Conservation (phyloP, 768 basidiomycete genomes). For the Nidula microcarpa region DNA sequence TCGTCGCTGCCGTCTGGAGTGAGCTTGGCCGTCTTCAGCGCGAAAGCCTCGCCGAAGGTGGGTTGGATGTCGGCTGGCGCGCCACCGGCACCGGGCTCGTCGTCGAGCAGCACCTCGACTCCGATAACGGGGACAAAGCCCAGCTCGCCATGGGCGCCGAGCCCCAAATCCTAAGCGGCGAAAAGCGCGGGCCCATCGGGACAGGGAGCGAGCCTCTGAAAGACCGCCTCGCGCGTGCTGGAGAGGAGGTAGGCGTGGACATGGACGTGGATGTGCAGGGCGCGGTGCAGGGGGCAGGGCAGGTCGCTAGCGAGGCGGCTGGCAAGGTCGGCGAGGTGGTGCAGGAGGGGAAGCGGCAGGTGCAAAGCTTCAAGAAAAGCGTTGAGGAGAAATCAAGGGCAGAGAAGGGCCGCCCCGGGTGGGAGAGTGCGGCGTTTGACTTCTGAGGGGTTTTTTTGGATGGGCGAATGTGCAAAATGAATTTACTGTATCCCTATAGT, state of each 20-base stretch:
- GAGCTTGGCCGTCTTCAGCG: constrained; percentile 59
- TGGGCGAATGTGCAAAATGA: too few relatives aligned
- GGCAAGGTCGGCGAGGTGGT: constrained; percentile 20
- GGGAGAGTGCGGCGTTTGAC: constrained; percentile 50
- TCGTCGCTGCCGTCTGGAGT: constrained; percentile 66
- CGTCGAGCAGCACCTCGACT: constrained; percentile 39
- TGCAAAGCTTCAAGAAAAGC: constrained; percentile 39
- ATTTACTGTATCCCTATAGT: too few relatives aligned
- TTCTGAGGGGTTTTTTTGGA: constrained; percentile 2
- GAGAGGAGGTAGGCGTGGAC: constrained; percentile 23
- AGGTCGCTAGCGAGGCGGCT: constrained; percentile 14
- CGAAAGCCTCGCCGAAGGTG: constrained; percentile 22
- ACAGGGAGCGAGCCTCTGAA: constrained; percentile 39
- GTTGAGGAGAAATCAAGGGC: constrained; percentile 34
- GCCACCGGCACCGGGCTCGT: constrained; percentile 66
- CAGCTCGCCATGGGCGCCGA: constrained; percentile 67
- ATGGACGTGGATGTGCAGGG: constrained; percentile 20
- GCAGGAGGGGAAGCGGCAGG: constrained; percentile 28
- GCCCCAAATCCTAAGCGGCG: constrained; percentile 67
- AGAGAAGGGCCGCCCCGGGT: constrained; percentile 37
- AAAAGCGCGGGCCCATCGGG: constrained; percentile 66
- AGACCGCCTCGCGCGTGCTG: constrained; percentile 29
- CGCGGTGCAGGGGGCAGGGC: constrained; percentile 5
- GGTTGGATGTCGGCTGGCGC: constrained; percentile 36
- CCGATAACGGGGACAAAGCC: constrained; percentile 18